Conservation (phyloP, 306 rosid species). For the Lupinus albus region DNA sequence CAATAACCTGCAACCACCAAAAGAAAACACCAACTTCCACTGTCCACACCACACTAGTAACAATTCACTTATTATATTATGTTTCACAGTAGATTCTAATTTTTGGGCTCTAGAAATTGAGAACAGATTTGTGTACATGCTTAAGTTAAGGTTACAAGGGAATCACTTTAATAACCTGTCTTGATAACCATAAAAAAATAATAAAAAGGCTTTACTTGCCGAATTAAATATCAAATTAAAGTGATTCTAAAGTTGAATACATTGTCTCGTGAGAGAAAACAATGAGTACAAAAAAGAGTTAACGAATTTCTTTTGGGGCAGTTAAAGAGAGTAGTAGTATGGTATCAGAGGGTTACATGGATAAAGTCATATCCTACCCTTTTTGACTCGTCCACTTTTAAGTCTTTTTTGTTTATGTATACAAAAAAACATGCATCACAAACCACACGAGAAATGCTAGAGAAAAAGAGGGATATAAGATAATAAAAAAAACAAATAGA, state of each 20-base stretch:
- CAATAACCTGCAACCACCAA: too few species aligned
- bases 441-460: neutral
- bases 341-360: slow-evolving; percentile 42
- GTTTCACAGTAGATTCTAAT: neutral
- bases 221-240: slow-evolving; percentile 46
- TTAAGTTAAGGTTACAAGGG: slow-evolving; percentile 35
- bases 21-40: too few species aligned
- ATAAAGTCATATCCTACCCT: slow-evolving; percentile 39
- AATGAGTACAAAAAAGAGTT: slow-evolving; percentile 44
- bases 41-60: too few species aligned
- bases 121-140: slow-evolving; percentile 14
- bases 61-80: neutral
- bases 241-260: slow-evolving; percentile 48
- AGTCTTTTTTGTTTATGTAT: neutral
- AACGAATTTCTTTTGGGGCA: slow-evolving; percentile 70
- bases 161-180: slow-evolving; percentile 38
- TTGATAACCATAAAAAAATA: neutral
- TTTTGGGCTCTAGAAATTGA: neutral
- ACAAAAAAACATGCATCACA: neutral
- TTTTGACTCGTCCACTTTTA: slow-evolving; percentile 51
- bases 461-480: neutral
- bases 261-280: slow-evolving; percentile 37
- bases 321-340: slow-evolving; percentile 44
- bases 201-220: too few species aligned
- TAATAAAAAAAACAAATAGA: too few species aligned